Conservation (phyloP, 176 grass and related monocot genomes). For the Elymus sibiricus region DNA sequence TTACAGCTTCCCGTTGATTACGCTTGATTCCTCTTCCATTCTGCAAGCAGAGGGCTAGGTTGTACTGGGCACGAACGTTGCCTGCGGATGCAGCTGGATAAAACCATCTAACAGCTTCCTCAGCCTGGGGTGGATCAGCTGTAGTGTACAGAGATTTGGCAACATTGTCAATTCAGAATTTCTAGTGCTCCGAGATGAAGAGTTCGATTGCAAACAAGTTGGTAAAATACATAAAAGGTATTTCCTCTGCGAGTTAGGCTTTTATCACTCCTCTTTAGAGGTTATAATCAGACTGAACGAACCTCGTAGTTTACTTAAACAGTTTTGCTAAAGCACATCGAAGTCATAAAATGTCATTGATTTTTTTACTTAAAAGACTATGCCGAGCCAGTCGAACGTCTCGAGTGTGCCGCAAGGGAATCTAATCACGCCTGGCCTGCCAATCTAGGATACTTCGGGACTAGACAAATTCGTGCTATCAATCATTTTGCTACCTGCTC, state of each 20-base stretch:
- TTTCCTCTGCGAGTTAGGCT: neutral
- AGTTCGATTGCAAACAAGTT: neutral
- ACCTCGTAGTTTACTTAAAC: neutral
- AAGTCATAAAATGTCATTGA: too few species aligned
- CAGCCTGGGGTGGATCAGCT: constrained; percentile 50
- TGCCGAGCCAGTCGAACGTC: too few species aligned
- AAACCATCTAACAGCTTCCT: constrained; percentile 71
- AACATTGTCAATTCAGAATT: constrained; percentile 18
- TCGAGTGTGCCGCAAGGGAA: neutral
- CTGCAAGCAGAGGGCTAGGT: constrained; percentile 67
- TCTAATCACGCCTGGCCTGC: neutral
- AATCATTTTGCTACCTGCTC: neutral
- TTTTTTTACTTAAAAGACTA: neutral
- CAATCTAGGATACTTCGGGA: neutral
- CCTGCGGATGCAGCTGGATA: constrained; percentile 52
- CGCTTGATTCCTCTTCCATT: constrained; percentile 53
- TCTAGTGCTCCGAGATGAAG: neutral
- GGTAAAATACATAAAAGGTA: neutral
- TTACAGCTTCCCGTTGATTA: constrained; percentile 69
- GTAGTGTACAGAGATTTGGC: constrained; percentile 24
- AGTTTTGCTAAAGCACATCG: too few species aligned
- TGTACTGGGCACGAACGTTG: constrained; percentile 67
- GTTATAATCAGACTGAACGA: neutral
- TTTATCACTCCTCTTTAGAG: neutral
- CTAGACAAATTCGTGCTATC: neutral